A percentile compares a stretch with the other conserved stretches of the same genome.
Evolutionary conservation across 108 stramenopile species (phyloP).

Genomic region (Fistulifera pelliculosa): DNA sequence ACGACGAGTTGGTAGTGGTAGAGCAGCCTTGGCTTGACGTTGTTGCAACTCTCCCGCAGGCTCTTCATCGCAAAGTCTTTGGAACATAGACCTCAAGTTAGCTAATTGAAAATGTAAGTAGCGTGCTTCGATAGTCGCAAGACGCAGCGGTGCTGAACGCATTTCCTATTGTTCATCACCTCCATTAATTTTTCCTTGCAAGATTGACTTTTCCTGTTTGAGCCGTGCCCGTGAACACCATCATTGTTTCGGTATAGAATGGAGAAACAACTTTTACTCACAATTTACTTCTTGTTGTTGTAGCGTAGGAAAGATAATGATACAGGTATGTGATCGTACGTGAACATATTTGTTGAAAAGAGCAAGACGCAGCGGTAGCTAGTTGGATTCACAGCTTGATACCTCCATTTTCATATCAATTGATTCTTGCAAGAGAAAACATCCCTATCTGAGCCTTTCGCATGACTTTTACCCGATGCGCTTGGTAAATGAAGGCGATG

Average conservation of each 20-base stretch:
- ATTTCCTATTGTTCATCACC: conserved; percentile 7
- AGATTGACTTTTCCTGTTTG: conserved; percentile 5
- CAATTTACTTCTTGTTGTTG: background rate
- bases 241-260: background rate
- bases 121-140: conserved; percentile 5
- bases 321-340: background rate
- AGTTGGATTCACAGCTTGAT: background rate
- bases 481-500: background rate
- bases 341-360: background rate
- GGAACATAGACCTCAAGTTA: conserved; percentile 35
- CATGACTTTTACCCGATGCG: background rate
- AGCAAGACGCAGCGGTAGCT: conserved; percentile 2
- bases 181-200: conserved; percentile 10
- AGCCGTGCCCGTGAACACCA: background rate
- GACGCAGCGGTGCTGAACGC: conserved; percentile 17
- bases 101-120: background rate
- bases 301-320: background rate
- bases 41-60: conserved; percentile 66
- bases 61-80: conserved; percentile 64
- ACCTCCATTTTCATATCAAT: background rate
- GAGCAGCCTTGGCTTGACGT: conserved; percentile 80
- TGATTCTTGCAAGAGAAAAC: background rate
- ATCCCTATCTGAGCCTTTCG: background rate
- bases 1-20: conserved; percentile 75
- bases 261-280: background rate